Conservation (phyloP, 805 yeast genomes). For the Candida khao-thaluensis region DNA sequence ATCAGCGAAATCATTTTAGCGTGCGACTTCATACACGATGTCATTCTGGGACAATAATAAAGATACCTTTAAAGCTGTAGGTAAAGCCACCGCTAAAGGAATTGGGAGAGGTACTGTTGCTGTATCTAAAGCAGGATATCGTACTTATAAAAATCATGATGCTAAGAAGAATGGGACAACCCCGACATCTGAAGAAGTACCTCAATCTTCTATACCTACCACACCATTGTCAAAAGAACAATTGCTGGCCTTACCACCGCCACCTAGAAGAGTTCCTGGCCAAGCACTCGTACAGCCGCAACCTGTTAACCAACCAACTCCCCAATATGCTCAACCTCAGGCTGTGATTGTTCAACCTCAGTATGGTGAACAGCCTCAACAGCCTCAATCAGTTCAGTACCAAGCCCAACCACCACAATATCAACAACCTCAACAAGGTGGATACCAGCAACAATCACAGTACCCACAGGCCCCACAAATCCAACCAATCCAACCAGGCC, state of each 20-base stretch:
- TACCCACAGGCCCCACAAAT: neutral
- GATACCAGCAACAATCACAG: conserved; percentile 2
- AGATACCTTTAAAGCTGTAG: conserved; percentile 49
- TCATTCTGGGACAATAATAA: conserved; percentile 46
- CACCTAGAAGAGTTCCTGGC: conserved; percentile 35
- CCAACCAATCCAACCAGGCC: conserved; percentile 1
- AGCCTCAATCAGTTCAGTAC: conserved; percentile 6
- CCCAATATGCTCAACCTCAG: neutral
- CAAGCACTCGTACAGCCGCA: conserved; percentile 12
- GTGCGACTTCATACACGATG: conserved; percentile 12
- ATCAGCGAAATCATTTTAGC: too few species aligned
- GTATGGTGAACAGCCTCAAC: conserved; percentile 4
- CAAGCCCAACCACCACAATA: conserved; percentile 7
- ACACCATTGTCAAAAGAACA: conserved; percentile 19
- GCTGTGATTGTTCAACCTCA: neutral
- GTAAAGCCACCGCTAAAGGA: conserved; percentile 48
- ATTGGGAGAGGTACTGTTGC: conserved; percentile 52
- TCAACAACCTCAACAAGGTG: conserved; percentile 11
- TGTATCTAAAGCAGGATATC: conserved; percentile 49
- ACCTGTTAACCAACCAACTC: neutral
- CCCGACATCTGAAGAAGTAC: conserved; percentile 2
- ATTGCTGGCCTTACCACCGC: conserved; percentile 20
- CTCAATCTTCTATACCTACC: conserved; percentile 5
- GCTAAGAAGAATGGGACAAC: conserved; percentile 22
- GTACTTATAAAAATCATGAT: conserved; percentile 47